Base-by-base conservation (phyloP, 1,284 basidiomycete species). In the Nidula niveotomentosa region DNA sequence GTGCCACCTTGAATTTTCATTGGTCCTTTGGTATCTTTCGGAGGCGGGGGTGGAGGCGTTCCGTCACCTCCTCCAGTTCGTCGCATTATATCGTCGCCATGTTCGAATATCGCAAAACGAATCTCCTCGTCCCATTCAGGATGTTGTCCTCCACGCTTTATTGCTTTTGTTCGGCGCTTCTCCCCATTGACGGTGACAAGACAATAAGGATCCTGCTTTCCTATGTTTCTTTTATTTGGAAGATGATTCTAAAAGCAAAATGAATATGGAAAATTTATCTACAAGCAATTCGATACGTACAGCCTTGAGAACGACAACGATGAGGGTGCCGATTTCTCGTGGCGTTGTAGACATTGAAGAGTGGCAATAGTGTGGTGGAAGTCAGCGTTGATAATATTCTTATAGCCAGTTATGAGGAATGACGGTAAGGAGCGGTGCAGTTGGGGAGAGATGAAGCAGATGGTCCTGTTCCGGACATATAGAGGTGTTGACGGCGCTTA, bases 91-190 rank as follows among this genome's bases (percentile, higher is more conserved):
- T 89, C 88, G 52, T 91, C 84, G 17, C 82, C 75, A 60, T 94
- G 93, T 65, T 96, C 94, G 62, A 81, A 85, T 56, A 99, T 79
- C 35, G 90, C 89, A 72, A 99, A 99, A 47, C 97, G 90, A 61
- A 99, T 81, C 74, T 99, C 96, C 66, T 97, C 94, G 69, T 99
- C 97, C 96, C 97, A 99, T 70, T 94, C 92, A 7, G 96, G 97
- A 71, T 97, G 94, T 71, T 99, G 96, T 3, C 97, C 97, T 52
- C 97, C 96, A 39, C 94, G 90, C 69, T 94, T 96, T 72, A 98
- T 92, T 7, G 94, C 86, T 70, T 91, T 91, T 34, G 96, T 96
- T 50, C 90, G 83, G 53, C 87, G 85, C 66, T 87, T 95, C 71
- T 94, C 86, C 47, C 86, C 85, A 64, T 91, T 90, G 56, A 95